Percentiles rank a stretch among this genome's conserved stretches.
Conservation (phyloP, 495 filamentous ascomycete species). For the Articulospora tetracladia region DNA sequence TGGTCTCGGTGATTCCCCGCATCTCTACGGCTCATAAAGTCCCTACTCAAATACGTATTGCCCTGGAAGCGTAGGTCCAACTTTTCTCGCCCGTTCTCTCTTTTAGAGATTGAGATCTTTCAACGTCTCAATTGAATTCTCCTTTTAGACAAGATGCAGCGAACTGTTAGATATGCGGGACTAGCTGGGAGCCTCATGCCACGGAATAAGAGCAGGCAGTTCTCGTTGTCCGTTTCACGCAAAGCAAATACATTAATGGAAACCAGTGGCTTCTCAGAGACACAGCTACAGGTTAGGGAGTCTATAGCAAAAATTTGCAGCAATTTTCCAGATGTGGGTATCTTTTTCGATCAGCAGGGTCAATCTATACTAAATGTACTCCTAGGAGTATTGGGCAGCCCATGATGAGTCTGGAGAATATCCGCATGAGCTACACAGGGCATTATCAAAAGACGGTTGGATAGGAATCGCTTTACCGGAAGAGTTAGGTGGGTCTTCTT, state of each 20-base stretch:
- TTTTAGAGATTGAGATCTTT: no score
- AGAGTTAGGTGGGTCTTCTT: slow-evolving; percentile 64
- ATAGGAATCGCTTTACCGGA: slow-evolving; percentile 75
- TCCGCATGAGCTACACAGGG: slow-evolving; percentile 69
- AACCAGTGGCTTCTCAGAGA: slow-evolving; percentile 64
- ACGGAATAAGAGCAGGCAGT: neutral
- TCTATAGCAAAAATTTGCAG: slow-evolving; percentile 66
- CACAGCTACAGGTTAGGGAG: slow-evolving; percentile 67
- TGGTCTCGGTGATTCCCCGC: neutral
- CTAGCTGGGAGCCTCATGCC: neutral
- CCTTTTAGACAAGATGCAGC: neutral
- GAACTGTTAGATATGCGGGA: slow-evolving; percentile 9
- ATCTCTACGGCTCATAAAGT: neutral
- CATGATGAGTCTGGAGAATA: slow-evolving; percentile 64
- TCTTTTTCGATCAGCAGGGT: neutral
- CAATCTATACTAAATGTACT: slow-evolving; percentile 8
- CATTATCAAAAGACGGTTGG: slow-evolving; percentile 77
- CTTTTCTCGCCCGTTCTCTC: no score
- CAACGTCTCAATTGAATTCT: no score
- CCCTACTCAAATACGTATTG: no score
- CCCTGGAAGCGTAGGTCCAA: no score
- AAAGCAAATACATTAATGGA: slow-evolving; percentile 55
- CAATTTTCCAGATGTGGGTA: slow-evolving; percentile 45
- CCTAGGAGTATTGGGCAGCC: slow-evolving; percentile 64
- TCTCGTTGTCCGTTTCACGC: slow-evolving; percentile 13